These are phyloP conservation scores for Myxozyma geophila DNA, from an alignment of 805 yeast genomes.

Conservation along the genomic window DNA sequence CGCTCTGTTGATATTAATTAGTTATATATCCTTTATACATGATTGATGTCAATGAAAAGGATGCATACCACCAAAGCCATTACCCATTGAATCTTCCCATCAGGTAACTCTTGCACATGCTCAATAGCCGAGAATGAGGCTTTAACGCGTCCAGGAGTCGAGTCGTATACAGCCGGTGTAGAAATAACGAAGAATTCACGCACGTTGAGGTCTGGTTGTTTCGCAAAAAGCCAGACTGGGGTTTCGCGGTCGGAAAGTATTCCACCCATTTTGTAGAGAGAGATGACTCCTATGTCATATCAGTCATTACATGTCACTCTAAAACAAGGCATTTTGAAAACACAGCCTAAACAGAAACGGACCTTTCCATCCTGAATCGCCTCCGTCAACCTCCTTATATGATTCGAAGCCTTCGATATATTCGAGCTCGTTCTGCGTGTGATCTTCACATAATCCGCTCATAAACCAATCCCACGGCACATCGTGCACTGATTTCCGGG, in stretches of 20 bases:
- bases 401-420: conserved; percentile 46
- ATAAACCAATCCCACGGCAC: conserved; percentile 43
- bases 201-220: conserved; percentile 40
- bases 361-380: conserved; percentile 33
- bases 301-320: background rate
- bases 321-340: too few species aligned
- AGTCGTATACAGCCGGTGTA: conserved; percentile 43
- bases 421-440: conserved; percentile 48
- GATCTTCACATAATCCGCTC: conserved; percentile 44
- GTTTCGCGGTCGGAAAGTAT: conserved; percentile 12
- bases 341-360: background rate
- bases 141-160: conserved; percentile 34
- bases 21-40: background rate
- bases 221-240: conserved; percentile 12
- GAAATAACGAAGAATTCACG: conserved; percentile 46
- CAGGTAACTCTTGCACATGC: conserved; percentile 38
- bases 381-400: conserved; percentile 37
- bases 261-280: conserved; percentile 13
- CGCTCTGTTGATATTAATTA: conserved; percentile 38
- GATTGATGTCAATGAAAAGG: background rate
- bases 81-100: conserved; percentile 45
- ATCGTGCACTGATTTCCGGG: conserved; percentile 45
- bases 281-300: conserved; percentile 4
- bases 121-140: conserved; percentile 48
- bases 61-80: conserved; percentile 46